Conservation (phyloP, 2,329 filamentous ascomycete species). For the Fusarium tuaranense region DNA sequence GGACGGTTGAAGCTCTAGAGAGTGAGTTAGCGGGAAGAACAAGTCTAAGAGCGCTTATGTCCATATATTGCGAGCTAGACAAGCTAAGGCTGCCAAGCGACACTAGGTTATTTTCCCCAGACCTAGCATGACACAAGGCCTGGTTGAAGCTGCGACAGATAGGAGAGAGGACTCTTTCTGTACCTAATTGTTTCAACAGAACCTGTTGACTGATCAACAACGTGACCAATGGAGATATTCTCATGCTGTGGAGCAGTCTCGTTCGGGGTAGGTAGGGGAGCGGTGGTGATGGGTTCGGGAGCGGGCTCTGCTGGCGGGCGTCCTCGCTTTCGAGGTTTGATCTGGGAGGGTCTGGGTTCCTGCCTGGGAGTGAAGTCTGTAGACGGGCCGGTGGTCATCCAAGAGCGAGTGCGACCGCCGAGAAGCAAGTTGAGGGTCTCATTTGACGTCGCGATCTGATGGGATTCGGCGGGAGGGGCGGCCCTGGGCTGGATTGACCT, state of each 20-base stretch:
- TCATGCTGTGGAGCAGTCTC: constrained; percentile 25
- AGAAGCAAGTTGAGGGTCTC: constrained; percentile 55
- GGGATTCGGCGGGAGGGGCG: constrained; percentile 22
- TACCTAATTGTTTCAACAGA: constrained; percentile 28
- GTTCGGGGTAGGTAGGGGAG: constrained; percentile 13
- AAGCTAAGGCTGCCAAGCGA: constrained; percentile 13
- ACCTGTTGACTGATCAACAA: constrained; percentile 17
- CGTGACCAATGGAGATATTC: constrained; percentile 11
- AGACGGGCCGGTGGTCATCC: constrained; percentile 41
- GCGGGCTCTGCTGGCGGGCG: constrained; percentile 22
- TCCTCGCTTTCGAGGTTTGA: constrained; percentile 38
- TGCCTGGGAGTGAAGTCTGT: constrained; percentile 16
- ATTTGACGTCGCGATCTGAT: constrained; percentile 54
- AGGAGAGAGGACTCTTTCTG: background rate
- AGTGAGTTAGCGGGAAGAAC: constrained; percentile 28
- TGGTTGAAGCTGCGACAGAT: background rate
- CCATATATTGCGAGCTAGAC: background rate
- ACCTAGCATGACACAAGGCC: background rate
- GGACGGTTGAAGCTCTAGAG: constrained; percentile 49
- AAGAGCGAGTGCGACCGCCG: constrained; percentile 48
- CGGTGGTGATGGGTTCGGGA: constrained; percentile 7
- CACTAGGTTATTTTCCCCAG: background rate
- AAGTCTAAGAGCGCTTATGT: background rate
- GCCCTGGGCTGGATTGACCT: constrained; percentile 32
- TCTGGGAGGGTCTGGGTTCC: constrained; percentile 13